Percentiles rank a stretch among this genome's conserved stretches.
Evolutionary conservation across 108 stramenopile genomes (phyloP).

Genomic region (Cylindrotheca fusiformis): DNA sequence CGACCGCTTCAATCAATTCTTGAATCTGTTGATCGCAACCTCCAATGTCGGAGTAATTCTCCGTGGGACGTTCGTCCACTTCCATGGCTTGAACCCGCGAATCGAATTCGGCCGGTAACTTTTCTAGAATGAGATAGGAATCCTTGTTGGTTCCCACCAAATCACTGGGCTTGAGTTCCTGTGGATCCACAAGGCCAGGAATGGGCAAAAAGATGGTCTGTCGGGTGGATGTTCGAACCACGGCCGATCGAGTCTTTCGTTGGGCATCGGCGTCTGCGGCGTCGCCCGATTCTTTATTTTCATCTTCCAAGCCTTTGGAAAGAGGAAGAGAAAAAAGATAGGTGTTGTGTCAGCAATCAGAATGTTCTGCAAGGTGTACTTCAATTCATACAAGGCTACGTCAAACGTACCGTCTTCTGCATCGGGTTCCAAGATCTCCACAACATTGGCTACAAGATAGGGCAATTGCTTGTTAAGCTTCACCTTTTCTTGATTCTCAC

Average conservation of each 20-base stretch:
- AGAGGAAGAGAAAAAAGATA: background rate
- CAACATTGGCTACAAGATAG: slow-evolving; percentile 98
- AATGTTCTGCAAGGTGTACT: too few relatives aligned
- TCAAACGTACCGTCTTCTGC: slow-evolving; percentile 87
- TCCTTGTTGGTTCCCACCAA: slow-evolving; percentile 99
- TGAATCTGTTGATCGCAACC: slow-evolving; percentile 98
- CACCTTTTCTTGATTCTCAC: slow-evolving; percentile 98
- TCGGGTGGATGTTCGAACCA: slow-evolving; percentile 85
- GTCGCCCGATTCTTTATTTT: slow-evolving; percentile 68
- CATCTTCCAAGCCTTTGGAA: slow-evolving; percentile 52
- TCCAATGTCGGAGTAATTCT: slow-evolving; percentile 97
- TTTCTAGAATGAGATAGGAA: slow-evolving; percentile 98
- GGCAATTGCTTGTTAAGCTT: slow-evolving; percentile 99
- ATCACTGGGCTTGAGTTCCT: slow-evolving; percentile 96
- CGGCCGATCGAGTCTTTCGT: slow-evolving; percentile 80
- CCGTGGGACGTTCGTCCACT: slow-evolving; percentile 98
- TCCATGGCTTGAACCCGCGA: slow-evolving; percentile 99
- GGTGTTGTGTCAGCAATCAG: too few relatives aligned
- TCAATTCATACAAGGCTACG: background rate
- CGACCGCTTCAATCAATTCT: slow-evolving; percentile 99
- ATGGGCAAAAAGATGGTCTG: slow-evolving; percentile 99
- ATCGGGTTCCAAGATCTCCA: slow-evolving; percentile 91
- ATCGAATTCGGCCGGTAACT: slow-evolving; percentile 99
- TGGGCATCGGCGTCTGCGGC: slow-evolving; percentile 71
- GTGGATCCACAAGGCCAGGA: slow-evolving; percentile 95